Percentiles rank a stretch among this genome's conserved stretches.
These are phyloP conservation scores for Fusarium pseudocircinatum DNA, from an alignment of 2,329 filamentous ascomycete species.

Conservation along the genomic window DNA sequence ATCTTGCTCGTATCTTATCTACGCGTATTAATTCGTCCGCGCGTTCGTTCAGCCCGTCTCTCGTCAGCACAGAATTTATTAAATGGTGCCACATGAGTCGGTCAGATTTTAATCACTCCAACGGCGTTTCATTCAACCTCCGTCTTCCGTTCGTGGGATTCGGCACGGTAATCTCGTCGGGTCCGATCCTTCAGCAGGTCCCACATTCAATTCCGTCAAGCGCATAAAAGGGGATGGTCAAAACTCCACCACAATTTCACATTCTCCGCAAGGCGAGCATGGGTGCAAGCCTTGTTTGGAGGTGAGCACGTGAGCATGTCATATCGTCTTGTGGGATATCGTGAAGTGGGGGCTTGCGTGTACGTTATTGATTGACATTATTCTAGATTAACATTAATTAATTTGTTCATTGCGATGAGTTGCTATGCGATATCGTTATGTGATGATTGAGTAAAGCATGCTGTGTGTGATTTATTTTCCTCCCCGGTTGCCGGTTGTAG, in stretches of 20 bases:
- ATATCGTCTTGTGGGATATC: neutral
- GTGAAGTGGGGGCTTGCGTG: neutral
- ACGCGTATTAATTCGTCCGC: neutral
- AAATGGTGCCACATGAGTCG: neutral
- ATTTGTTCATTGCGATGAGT: neutral
- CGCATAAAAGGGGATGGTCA: neutral
- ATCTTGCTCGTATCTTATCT: neutral
- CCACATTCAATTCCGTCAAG: neutral
- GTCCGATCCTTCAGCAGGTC: neutral
- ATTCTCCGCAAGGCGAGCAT: neutral
- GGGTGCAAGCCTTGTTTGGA: neutral
- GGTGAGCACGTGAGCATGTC: neutral
- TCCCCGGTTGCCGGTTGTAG: constrained; percentile 52
- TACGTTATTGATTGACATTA: neutral
- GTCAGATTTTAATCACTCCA: neutral
- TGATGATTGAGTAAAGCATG: neutral
- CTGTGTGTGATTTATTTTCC: constrained; percentile 12
- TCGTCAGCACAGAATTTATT: neutral
- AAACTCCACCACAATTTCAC: constrained; percentile 2
- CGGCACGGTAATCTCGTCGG: neutral
- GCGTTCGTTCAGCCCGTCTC: neutral
- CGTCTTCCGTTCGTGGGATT: neutral
- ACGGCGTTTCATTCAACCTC: neutral
- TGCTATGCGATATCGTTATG: neutral
- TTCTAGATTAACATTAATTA: constrained; percentile 5